phyloP scores from a whole-genome alignment of 129 eudicot genomes.

The Saussurea involucrata region DNA sequence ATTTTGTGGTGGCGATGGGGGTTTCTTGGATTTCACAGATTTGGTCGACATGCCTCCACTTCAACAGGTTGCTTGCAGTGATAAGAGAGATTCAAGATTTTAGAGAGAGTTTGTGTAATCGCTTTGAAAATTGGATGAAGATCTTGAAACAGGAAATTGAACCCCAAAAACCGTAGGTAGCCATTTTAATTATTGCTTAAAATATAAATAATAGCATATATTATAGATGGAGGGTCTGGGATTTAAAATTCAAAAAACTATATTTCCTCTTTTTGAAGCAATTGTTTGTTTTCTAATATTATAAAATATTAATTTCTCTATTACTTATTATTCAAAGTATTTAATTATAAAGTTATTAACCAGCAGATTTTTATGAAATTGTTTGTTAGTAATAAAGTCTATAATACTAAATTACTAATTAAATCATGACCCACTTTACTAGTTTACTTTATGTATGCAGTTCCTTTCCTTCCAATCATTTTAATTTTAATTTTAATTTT shows the following conservation, averaged over 20 bases:
- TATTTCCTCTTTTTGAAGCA: neutral
- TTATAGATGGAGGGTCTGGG: neutral
- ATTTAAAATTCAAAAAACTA: neutral
- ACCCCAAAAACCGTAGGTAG: neutral
- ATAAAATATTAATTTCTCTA: neutral
- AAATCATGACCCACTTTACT: no score
- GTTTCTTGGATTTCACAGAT: conserved; percentile 25
- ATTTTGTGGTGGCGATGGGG: conserved; percentile 29
- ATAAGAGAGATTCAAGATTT: conserved; percentile 4
- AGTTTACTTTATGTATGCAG: neutral
- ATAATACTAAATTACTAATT: no score
- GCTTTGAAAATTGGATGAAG: conserved; percentile 4
- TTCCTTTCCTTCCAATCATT: neutral
- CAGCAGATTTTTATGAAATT: neutral
- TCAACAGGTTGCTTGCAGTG: neutral
- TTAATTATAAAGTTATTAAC: neutral
- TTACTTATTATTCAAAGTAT: neutral
- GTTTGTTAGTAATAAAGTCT: neutral
- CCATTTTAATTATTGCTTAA: neutral
- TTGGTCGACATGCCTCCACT: conserved; percentile 27
- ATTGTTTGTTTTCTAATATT: no score
- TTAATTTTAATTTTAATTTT: neutral
- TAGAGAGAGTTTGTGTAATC: neutral
- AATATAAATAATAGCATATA: neutral
- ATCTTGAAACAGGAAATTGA: conserved; percentile 7